Evolutionary conservation across 495 filamentous ascomycete genomes (phyloP).

Genomic region (Podospora appendiculata): DNA sequence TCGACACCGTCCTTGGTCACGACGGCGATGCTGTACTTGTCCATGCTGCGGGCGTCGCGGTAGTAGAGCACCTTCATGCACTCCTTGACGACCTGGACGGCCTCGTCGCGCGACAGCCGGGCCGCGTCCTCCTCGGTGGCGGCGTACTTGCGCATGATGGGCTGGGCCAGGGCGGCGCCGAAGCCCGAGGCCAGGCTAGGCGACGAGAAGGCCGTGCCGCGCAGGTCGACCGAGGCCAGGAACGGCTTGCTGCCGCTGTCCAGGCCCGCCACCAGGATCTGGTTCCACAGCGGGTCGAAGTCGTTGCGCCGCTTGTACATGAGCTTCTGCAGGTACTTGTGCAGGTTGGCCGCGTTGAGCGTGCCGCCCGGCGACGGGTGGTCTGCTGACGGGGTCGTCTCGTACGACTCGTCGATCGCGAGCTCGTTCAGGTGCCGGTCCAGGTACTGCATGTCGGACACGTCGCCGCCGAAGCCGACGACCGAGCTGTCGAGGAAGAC

Average conservation of each 20-base stretch:
- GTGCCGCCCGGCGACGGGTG: constrained; percentile 40
- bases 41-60: constrained; percentile 85
- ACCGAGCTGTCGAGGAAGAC: constrained; percentile 71
- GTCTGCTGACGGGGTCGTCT: constrained; percentile 32
- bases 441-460: constrained; percentile 97
- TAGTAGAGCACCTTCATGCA: constrained; percentile 99
- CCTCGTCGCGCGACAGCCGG: constrained; percentile 65
- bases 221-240: constrained; percentile 80
- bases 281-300: constrained; percentile 97
- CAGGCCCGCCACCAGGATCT: constrained; percentile 80
- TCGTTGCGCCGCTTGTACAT: constrained; percentile 90
- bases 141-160: constrained; percentile 73
- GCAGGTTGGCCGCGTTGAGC: constrained; percentile 85
- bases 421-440: constrained; percentile 82
- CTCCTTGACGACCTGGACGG: constrained; percentile 71
- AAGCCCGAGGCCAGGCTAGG: constrained; percentile 91
- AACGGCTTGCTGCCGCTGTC: constrained; percentile 76
- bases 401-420: constrained; percentile 82
- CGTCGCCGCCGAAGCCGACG: constrained; percentile 86
- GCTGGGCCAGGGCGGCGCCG: constrained; percentile 86
- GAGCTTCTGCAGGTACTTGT: constrained; percentile 91
- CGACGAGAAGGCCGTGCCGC: constrained; percentile 82
- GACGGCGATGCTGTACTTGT: constrained; percentile 84
- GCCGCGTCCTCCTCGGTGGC: constrained; percentile 71
- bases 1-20: constrained; percentile 81